Evolutionary conservation across 1,284 basidiomycete genomes (phyloP), one percentile per base, ranked within the genome.

Genomic region (Leccinum subrobustum): DNA sequence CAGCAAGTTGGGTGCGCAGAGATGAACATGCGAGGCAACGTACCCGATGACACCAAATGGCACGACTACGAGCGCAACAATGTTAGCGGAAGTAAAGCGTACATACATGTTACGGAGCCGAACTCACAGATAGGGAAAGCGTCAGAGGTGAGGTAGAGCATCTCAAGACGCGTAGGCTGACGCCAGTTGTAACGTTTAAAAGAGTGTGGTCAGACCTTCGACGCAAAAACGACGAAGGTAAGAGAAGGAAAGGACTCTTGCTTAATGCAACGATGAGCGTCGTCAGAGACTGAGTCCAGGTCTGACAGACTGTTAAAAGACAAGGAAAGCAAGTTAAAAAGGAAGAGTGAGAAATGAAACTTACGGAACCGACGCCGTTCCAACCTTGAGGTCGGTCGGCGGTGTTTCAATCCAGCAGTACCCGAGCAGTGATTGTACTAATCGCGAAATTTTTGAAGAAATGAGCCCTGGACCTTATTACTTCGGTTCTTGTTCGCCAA

Each of bases 31-130:
- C 8, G 25, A 39, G n/a, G 54, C 50, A 39, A 77, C 86, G 65
- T 65, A 92, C 91, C 93, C 93, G 76, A 95, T 95, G 73, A 95
- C 84, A 68, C 93, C 92, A 73, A 96, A 92, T 25, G 93, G 93
- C 59, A 95, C 84, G 76, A 95, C 92, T 95, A 69, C 16, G 20
- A 35, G 29, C 9, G 29, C 18, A 56, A 18, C 9, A 31, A 31
- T 8, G 8, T 31, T 11, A 52, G n/a, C 25, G n/a, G 51, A 52
- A n/a, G 11, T 11, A 11, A 18, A 52, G 6, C 3, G 51, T 52
- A 7, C 39, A 18, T 35, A 35, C 0, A 47, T 47, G 3, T 31
- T 31, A 4, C 27, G 25, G 27, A 11, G 9, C 27, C 16, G 27
- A 27, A 52, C 51, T 52, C n/a, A 52, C 51, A 52, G n/a, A 52